These are phyloP conservation scores for Tulasnella sp. DNA, from an alignment of 768 basidiomycete genomes.

Conservation along the genomic window DNA sequence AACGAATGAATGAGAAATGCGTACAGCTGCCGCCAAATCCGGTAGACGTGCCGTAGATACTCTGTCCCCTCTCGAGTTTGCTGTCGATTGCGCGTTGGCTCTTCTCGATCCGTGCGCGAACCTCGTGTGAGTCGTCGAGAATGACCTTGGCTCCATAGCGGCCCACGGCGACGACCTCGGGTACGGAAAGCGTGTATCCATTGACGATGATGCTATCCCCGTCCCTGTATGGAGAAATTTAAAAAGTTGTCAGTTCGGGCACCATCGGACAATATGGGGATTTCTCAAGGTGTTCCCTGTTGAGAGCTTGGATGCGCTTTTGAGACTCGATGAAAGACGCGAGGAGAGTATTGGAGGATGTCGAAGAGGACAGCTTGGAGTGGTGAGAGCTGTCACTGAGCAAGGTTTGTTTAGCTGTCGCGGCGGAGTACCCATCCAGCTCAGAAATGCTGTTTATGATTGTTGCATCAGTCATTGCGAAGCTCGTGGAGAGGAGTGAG, in stretches of 20 bases:
- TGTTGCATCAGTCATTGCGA: no score
- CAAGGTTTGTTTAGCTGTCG: slow-evolving; percentile 5
- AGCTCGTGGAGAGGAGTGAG: no score
- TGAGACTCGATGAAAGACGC: slow-evolving; percentile 14
- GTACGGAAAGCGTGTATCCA: slow-evolving; percentile 61
- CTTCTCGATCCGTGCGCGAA: slow-evolving; percentile 46
- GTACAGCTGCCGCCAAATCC: slow-evolving; percentile 78
- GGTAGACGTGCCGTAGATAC: slow-evolving; percentile 76
- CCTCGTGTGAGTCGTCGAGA: slow-evolving; percentile 39
- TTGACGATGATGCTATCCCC: slow-evolving; percentile 56
- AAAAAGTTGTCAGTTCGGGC: no score
- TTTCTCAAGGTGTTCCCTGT: background rate
- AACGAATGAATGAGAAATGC: slow-evolving; percentile 9
- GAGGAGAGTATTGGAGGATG: slow-evolving; percentile 9
- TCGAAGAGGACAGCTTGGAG: background rate
- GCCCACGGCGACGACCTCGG: slow-evolving; percentile 67
- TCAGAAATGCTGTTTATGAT: background rate
- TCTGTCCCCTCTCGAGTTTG: slow-evolving; percentile 56
- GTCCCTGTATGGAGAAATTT: no score
- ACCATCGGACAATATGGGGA: background rate
- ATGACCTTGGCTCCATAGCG: slow-evolving; percentile 46
- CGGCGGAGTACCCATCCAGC: background rate
- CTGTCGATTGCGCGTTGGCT: slow-evolving; percentile 47
- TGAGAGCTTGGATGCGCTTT: background rate
- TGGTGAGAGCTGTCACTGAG: background rate